phyloP scores from a whole-genome alignment of 805 yeast genomes.

The Sungouiozyma ichnusensis region DNA sequence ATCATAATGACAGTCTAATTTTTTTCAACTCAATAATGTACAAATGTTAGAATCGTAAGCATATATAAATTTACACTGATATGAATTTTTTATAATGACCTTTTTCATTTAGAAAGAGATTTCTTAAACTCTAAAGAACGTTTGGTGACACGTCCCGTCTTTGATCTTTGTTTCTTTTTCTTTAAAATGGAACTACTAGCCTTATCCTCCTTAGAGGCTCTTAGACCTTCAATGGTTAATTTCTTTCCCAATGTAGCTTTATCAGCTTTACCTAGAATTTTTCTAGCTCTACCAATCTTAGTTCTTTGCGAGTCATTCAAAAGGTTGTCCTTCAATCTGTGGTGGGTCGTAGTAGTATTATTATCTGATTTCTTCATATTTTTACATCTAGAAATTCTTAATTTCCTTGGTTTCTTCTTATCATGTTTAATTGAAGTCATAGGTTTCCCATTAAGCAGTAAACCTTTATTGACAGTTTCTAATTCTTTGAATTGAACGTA shows the following conservation, averaged over 20 bases:
- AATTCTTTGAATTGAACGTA: conserved; percentile 80
- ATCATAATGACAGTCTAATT: not conserved
- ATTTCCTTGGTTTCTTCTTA: conserved; percentile 39
- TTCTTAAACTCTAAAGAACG: conserved; percentile 35
- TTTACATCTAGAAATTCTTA: conserved; percentile 70
- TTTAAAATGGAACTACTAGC: conserved; percentile 49
- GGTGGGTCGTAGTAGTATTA: conserved; percentile 10
- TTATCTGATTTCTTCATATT: conserved; percentile 24
- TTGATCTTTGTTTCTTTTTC: conserved; percentile 37
- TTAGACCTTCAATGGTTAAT: conserved; percentile 56
- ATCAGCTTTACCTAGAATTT: conserved; percentile 70
- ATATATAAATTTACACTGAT: not conserved
- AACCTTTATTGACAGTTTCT: conserved; percentile 68
- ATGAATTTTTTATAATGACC: no score
- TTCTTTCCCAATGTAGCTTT: conserved; percentile 53
- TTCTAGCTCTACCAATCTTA: conserved; percentile 67
- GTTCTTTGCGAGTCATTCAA: conserved; percentile 63
- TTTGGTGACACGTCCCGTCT: conserved; percentile 38
- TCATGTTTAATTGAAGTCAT: conserved; percentile 29
- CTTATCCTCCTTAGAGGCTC: conserved; percentile 61
- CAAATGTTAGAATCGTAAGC: not conserved
- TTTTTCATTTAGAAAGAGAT: conserved; percentile 10
- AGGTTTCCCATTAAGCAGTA: conserved; percentile 64
- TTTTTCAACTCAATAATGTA: not conserved
- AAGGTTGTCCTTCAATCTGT: conserved; percentile 7